Base-by-base conservation (phyloP, 2,329 filamentous ascomycete species). In the Lecanosticta acicola region DNA sequence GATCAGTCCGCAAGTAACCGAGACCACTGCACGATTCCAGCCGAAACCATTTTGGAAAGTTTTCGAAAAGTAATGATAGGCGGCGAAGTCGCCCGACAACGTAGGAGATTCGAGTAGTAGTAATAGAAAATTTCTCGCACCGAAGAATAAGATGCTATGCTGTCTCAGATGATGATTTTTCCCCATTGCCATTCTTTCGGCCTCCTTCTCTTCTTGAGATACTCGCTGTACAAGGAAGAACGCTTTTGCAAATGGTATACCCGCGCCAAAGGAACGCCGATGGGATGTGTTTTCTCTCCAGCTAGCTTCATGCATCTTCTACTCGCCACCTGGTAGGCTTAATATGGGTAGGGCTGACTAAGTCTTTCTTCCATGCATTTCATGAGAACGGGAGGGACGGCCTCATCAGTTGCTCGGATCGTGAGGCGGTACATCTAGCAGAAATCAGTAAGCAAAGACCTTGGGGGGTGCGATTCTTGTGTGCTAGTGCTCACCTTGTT, bases 341-440 rank as follows among this genome's bases (percentile, higher is more conserved):
- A 46, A 24, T 21, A 19, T 18, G 60, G 59, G 29, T 53, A 63
- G 3, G 61, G 58, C 49, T 76, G 72, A 5, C 84, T 76, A 39
- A 97, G 74, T 51, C 85, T 79, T 53, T 91, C 86, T 63, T 94
- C 85, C 88, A 98, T 94, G 47, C 86, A 71, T 66, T 87, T 90
- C 60, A 93, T 72, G 46, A 98, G 66, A 16, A 91, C 76, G 1
- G 80, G 77, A 5, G 93, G 89, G 0, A 98, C 87, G 24, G 76
- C 79, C 62, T 97, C 93, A 61, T 97, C 91, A 1, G 93, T 98
- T 4, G 91, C 93, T 52, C 93, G 80, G 58, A 98, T 84, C 0
- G 93, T 98, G 50, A 97, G 75, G 43, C 93, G 90, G 60, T 94
- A 86, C 88, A 96, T 96, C 93, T 96, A 57, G 5, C 50, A 32